Evolutionary conservation across 805 yeast species (phyloP).

Genomic region (Sugiyamaella smithiae): DNA sequence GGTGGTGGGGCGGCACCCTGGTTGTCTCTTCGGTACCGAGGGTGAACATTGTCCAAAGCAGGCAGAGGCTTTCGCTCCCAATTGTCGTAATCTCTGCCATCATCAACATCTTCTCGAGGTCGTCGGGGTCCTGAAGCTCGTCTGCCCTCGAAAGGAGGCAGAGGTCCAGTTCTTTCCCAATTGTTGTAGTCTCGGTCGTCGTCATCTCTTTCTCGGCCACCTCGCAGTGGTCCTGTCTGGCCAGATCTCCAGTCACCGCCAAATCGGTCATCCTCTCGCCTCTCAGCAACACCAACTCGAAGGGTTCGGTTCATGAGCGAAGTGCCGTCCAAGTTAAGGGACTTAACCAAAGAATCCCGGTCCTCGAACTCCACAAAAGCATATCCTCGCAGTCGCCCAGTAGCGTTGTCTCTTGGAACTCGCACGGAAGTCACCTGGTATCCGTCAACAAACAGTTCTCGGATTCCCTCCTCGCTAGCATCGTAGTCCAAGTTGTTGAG

Average conservation of each 20-base stretch:
- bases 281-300: slow-evolving; percentile 74
- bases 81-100: slow-evolving; percentile 28
- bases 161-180: slow-evolving; percentile 36
- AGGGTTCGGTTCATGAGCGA: slow-evolving; percentile 67
- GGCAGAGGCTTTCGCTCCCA: slow-evolving; percentile 44
- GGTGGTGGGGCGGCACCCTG: slow-evolving; percentile 10
- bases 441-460: slow-evolving; percentile 40
- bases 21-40: slow-evolving; percentile 12
- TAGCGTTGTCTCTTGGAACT: slow-evolving; percentile 66
- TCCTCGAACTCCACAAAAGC: slow-evolving; percentile 87
- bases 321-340: slow-evolving; percentile 70
- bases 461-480: slow-evolving; percentile 55
- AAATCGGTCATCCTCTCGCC: slow-evolving; percentile 40
- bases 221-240: slow-evolving; percentile 18
- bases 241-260: slow-evolving; percentile 34
- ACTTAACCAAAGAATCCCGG: slow-evolving; percentile 71
- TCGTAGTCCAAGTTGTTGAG: slow-evolving; percentile 85
- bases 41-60: slow-evolving; percentile 44
- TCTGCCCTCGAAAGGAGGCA: slow-evolving; percentile 24
- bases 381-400: slow-evolving; percentile 75
- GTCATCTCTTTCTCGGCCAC: slow-evolving; percentile 10
- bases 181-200: slow-evolving; percentile 49
- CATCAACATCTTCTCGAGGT: slow-evolving; percentile 21
- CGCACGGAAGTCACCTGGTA: slow-evolving; percentile 58
- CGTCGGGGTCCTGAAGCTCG: slow-evolving; percentile 32